Evolutionary conservation across 2,329 filamentous ascomycete species (phyloP), one percentile per base, ranked within the genome.

Genomic region (Elsinoe australis): DNA sequence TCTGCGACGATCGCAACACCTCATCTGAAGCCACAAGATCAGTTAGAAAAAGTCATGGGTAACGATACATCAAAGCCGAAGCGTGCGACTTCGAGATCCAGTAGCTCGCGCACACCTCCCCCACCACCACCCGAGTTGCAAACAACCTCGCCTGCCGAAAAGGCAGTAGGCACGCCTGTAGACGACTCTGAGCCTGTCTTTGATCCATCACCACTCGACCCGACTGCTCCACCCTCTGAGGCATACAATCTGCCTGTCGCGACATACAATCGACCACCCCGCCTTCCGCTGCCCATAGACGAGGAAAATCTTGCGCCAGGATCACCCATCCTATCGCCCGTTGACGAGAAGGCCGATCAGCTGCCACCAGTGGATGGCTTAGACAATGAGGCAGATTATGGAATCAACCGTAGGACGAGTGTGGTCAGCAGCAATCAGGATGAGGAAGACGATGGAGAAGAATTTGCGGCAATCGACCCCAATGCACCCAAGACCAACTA

Each of bases 211-310:
- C 55, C 55, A 51, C 44, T 53, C 53, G 45, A 55, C 36, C 52
- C 57, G 51, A 49, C 52, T 18, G 57, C 54, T 15, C 56, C 61
- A 18, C 50, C 56, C n/a, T 15, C 14, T 22, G 52, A 56, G 9
- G 57, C 61, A 26, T 69, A 67, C 53, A 64, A 53, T 54, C 63
- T 56, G 52, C 65, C 55, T 52, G 62, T 57, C 17, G 60, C 65
- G 57, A 63, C 75, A 66, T 72, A 70, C 68, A 67, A 75, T 51
- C 76, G 84, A n/a, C 90, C 90, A 36, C 90, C 90, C 44, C 83
- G 90, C 52, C 73, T 96, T 59, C 90, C 90, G 51, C 78, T 96
- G 51, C 89, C 90, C 48, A 95, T 96, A 58, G 88, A 94, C 59
- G 87, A 95, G 71, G 88, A 94, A 63, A 77, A 85, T 10, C 83